Evolutionary conservation across 2,329 filamentous ascomycete genomes (phyloP).

Genomic region (Trichoderma sp.): DNA sequence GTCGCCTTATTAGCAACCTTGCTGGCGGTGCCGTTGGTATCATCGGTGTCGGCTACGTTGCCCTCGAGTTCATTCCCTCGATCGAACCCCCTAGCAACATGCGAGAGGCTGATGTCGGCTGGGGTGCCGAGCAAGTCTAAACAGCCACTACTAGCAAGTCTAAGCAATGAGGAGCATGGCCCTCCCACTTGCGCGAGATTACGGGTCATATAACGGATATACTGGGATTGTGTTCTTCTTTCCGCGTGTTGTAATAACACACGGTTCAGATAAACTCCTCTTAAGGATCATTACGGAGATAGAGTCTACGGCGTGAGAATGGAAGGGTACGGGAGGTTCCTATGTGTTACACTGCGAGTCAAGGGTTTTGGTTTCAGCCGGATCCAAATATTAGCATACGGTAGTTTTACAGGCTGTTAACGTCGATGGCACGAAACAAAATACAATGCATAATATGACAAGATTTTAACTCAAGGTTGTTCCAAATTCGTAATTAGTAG

Average conservation of each 20-base stretch:
- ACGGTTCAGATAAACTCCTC: background rate
- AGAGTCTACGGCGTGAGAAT: background rate
- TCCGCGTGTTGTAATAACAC: background rate
- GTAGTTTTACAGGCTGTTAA: background rate
- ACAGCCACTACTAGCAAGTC: background rate
- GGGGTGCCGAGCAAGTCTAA: constrained; percentile 76
- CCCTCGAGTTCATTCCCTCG: constrained; percentile 72
- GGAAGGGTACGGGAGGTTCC: background rate
- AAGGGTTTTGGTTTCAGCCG: background rate
- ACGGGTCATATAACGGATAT: background rate
- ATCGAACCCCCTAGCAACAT: constrained; percentile 80
- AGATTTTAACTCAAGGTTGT: background rate
- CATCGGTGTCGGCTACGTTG: constrained; percentile 74
- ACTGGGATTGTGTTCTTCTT: background rate
- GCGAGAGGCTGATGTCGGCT: constrained; percentile 72
- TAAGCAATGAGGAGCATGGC: background rate
- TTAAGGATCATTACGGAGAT: background rate
- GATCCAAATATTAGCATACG: background rate
- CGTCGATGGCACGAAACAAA: background rate
- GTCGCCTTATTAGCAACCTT: constrained; percentile 65
- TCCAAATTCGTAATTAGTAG: background rate
- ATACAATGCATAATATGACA: background rate
- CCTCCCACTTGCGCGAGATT: background rate
- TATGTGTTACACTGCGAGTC: background rate
- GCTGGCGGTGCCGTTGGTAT: constrained; percentile 76